Conservation (phyloP, 306 rosid genomes). For the Casuarina cunninghamiana region DNA sequence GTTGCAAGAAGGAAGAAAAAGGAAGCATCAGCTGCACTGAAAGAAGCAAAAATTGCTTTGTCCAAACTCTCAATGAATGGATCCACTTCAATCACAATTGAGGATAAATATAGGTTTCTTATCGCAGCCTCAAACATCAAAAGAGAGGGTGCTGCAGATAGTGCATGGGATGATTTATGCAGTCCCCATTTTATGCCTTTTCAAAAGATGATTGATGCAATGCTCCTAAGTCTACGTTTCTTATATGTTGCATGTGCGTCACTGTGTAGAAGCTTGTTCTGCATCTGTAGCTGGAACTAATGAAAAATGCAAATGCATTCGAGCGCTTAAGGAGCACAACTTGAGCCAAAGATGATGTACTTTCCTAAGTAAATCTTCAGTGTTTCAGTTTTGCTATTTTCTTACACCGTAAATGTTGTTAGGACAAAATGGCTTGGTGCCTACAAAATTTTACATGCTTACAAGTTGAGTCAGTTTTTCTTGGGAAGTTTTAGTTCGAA, state of each 20-base stretch:
- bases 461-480: constrained; percentile 30
- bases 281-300: constrained; percentile 16
- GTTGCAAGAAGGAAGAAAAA: constrained; percentile 87
- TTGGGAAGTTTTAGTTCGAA: constrained; percentile 18
- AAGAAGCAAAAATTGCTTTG: constrained; percentile 61
- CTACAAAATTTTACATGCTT: constrained; percentile 27
- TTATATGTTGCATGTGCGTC: constrained; percentile 5
- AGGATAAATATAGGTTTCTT: constrained; percentile 82
- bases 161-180: constrained; percentile 90
- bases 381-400: constrained; percentile 20
- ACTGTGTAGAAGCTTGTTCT: constrained; percentile 6
- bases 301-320: constrained; percentile 28
- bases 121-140: constrained; percentile 46
- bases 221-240: constrained; percentile 30
- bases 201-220: constrained; percentile 26
- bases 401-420: constrained; percentile 38
- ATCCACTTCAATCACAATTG: constrained; percentile 57
- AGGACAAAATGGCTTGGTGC: constrained; percentile 35
- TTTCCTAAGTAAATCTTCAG: constrained; percentile 38
- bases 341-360: constrained; percentile 34
- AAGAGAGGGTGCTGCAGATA: constrained; percentile 75
- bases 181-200: constrained; percentile 15
- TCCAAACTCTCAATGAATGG: constrained; percentile 53
- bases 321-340: constrained; percentile 15
- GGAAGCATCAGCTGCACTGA: constrained; percentile 81